Evolutionary conservation across 257 asterid species (phyloP), one percentile per base, ranked within the genome.

Genomic region (Vinca minor): DNA sequence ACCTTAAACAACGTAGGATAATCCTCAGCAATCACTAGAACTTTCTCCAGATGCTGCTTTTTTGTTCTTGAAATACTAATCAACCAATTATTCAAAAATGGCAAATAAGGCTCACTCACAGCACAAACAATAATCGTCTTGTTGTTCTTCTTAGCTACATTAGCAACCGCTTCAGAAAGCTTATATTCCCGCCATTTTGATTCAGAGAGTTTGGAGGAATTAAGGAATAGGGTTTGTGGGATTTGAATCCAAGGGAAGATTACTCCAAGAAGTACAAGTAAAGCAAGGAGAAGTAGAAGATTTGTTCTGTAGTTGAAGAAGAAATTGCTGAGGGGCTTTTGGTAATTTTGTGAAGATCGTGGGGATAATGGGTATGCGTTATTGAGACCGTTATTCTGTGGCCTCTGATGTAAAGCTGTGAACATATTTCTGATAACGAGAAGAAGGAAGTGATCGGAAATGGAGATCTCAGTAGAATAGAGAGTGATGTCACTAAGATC

Each of bases 21-120:
- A 55, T 93, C 99, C 85, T 93, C 99, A 3, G 97, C 97, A 81
- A 93, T 87, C 71, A 93, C 95, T 78, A 93, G 70, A 34, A 93
- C 99, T 69, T 89, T 78, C 12, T 89, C 96, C 25, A 87, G 97
- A 55, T 93, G 97, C 78, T n/a, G n/a, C n/a, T n/a, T n/a, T n/a
- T 79, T 86, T 53, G 87, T 92, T 73, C 94, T 81, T 26, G 75
- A 72, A 76, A 89, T 83, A 70, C 99, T 93, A 57, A 93, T 90
- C 78, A 93, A 74, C 99, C 99, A 93, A 66, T 93, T 93, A 76
- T 84, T 87, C 80, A 93, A 76, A 62, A 93, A 93, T 31, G 95
- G 85, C 74, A 93, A 65, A 59, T 93, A 93, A 42, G 99, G 83
- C 83, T 89, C 92, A 66, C 99, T 93, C 63, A 93, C 99, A 28